Evolutionary conservation across 768 basidiomycete species (phyloP).

Genomic region (Agaricus subrufescens): DNA sequence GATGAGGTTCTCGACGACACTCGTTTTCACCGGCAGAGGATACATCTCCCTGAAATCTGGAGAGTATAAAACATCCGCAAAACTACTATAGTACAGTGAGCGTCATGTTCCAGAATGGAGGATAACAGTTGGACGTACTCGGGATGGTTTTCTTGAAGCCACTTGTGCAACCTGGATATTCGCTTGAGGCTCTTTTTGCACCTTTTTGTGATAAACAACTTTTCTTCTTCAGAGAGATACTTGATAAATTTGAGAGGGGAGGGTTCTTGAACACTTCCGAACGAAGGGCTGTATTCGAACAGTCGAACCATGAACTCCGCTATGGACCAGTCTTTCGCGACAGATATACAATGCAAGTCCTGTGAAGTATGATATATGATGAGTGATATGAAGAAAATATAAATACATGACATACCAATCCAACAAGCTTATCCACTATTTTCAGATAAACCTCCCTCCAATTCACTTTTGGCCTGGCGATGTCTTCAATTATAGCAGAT

Average conservation of each 20-base stretch:
- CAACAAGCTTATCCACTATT: constrained; percentile 4
- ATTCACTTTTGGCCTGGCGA: background rate
- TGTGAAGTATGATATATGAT: background rate
- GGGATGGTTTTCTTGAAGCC: constrained; percentile 8
- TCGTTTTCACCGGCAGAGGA: constrained; percentile 12
- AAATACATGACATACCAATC: background rate
- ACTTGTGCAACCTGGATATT: background rate
- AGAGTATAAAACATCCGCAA: constrained; percentile 11
- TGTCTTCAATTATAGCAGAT: background rate
- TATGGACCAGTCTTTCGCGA: constrained; percentile 17
- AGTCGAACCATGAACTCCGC: constrained; percentile 32
- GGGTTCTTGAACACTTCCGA: background rate
- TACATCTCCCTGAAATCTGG: constrained; percentile 15
- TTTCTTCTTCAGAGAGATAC: constrained; percentile 21
- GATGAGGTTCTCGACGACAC: constrained; percentile 16
- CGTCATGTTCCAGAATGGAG: background rate
- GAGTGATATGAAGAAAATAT: background rate
- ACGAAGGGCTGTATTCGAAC: constrained; percentile 34
- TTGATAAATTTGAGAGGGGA: constrained; percentile 23
- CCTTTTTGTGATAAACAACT: constrained; percentile 11
- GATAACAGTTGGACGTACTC: background rate
- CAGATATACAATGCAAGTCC: constrained; percentile 4
- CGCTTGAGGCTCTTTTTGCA: constrained; percentile 7
- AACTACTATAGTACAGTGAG: background rate
- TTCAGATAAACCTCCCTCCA: constrained; percentile 7